phyloP scores from a whole-genome alignment of 345 rosid genomes.

The Camelina hispida region DNA sequence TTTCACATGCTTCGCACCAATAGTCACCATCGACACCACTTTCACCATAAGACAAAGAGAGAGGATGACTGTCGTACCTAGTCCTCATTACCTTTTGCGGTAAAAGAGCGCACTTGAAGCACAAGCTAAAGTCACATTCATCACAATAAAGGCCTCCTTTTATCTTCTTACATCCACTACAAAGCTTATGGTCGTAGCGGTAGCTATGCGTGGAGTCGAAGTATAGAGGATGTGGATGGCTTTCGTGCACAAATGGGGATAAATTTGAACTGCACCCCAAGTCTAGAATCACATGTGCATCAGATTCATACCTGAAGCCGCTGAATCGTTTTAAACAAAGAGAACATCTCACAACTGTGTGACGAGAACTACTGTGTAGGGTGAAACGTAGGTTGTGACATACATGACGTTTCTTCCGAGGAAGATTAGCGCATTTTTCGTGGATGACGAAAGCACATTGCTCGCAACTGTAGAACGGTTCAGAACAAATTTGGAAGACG shows the following conservation, averaged over 20 bases:
- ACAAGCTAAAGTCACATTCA: neutral
- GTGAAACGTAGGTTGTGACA: neutral
- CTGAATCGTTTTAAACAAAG: too few relatives aligned
- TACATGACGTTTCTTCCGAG: neutral
- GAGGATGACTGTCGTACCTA: slow-evolving; percentile 21
- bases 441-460: neutral
- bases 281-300: neutral
- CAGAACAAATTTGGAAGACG: neutral
- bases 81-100: neutral
- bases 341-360: too few relatives aligned
- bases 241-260: slow-evolving; percentile 1
- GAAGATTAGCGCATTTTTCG: neutral
- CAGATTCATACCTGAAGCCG: neutral
- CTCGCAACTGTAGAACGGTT: neutral
- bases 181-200: too few relatives aligned
- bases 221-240: slow-evolving; percentile 22
- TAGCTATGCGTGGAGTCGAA: too few relatives aligned
- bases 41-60: neutral
- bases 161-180: too few relatives aligned
- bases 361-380: too few relatives aligned
- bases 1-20: slow-evolving; percentile 35
- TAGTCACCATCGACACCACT: neutral
- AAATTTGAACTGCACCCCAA: neutral
- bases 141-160: too few relatives aligned
- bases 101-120: neutral